Conservation (phyloP, 2,329 filamentous ascomycete genomes). For the Exophiala alcalophila region DNA sequence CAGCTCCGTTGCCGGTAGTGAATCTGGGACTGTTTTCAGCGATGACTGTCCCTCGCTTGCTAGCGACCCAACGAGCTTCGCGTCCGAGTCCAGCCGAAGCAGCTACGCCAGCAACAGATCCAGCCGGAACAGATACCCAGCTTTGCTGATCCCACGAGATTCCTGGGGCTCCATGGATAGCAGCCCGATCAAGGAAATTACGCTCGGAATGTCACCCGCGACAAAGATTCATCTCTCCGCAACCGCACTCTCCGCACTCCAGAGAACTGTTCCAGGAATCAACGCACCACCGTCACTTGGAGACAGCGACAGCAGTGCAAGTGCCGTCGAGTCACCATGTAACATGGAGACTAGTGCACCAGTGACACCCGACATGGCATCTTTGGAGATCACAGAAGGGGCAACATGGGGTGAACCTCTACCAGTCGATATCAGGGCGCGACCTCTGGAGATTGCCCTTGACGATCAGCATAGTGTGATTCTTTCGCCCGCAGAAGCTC, state of each 20-base stretch:
- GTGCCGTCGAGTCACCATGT: conserved; percentile 79
- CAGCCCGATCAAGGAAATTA: conserved; percentile 43
- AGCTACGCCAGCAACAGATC: conserved; percentile 36
- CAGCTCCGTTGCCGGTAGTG: conserved; percentile 81
- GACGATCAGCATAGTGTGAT: conserved; percentile 36
- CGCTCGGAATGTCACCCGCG: conserved; percentile 46
- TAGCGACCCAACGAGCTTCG: conserved; percentile 51
- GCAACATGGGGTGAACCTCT: conserved; percentile 24
- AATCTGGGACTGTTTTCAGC: conserved; percentile 64
- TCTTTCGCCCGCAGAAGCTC: conserved; percentile 28
- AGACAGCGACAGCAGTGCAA: conserved; percentile 69
- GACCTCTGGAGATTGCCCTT: conserved; percentile 33
- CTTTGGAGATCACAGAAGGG: conserved; percentile 20
- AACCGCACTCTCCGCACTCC: conserved; percentile 68
- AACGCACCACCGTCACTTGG: conserved; percentile 86
- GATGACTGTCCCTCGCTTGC: conserved; percentile 43
- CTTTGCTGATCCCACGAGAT: conserved; percentile 58
- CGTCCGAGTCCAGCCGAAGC: conserved; percentile 41
- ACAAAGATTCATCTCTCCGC: conserved; percentile 70
- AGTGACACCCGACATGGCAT: conserved; percentile 69
- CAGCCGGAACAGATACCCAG: conserved; percentile 53
- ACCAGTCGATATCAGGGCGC: conserved; percentile 4
- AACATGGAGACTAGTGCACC: conserved; percentile 65
- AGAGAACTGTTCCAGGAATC: conserved; percentile 66
- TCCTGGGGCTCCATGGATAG: conserved; percentile 57